Conservation (phyloP, 2,329 filamentous ascomycete genomes). For the Aspergillus phoenicis region DNA sequence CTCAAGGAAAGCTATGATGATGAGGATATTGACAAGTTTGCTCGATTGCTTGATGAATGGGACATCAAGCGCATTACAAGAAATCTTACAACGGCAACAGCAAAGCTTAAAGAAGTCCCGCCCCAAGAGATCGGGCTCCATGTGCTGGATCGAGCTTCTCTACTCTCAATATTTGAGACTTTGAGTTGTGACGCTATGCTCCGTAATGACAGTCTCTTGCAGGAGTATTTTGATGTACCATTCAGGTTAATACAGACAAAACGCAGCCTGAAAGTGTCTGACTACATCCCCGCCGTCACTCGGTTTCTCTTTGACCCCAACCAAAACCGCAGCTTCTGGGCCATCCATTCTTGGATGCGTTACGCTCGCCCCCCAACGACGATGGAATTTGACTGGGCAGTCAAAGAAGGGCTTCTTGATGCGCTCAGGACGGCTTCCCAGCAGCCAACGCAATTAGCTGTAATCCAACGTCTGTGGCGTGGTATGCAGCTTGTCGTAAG, state of each 20-base stretch:
- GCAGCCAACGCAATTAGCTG: constrained; percentile 53
- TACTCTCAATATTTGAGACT: constrained; percentile 84
- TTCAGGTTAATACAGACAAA: constrained; percentile 79
- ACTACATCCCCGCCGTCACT: constrained; percentile 78
- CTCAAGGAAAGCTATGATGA: constrained; percentile 60
- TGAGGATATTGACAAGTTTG: constrained; percentile 53
- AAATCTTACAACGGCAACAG: constrained; percentile 60
- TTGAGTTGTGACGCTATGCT: constrained; percentile 83
- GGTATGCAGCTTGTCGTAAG: constrained; percentile 74
- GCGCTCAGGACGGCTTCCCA: constrained; percentile 66
- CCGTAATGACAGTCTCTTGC: constrained; percentile 55
- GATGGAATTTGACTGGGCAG: constrained; percentile 83
- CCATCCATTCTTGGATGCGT: constrained; percentile 67
- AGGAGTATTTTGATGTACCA: constrained; percentile 73
- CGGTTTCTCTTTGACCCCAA: constrained; percentile 80
- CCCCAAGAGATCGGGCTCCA: constrained; percentile 54
- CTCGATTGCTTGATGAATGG: constrained; percentile 59
- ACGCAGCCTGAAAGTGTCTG: constrained; percentile 73
- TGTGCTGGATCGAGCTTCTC: constrained; percentile 59
- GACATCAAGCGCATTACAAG: constrained; percentile 65
- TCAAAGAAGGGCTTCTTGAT: constrained; percentile 70
- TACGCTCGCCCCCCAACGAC: constrained; percentile 65
- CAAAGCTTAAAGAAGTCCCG: constrained; percentile 55
- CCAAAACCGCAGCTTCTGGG: constrained; percentile 66
- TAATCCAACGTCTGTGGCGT: constrained; percentile 76